Conservation (phyloP, 495 filamentous ascomycete species). For the Talaromyces thailandensis region DNA sequence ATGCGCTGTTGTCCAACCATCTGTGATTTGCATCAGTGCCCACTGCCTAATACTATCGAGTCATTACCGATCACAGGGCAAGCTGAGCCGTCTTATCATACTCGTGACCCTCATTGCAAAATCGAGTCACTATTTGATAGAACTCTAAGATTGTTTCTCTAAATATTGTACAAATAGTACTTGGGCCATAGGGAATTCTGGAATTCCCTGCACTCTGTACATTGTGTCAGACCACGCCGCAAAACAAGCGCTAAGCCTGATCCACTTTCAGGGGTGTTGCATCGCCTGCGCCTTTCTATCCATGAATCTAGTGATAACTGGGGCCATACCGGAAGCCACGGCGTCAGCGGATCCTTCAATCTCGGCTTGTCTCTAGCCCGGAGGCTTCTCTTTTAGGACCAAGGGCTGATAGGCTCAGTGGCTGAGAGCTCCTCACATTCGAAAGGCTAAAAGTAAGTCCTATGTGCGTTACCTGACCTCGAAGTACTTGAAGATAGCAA, state of each 20-base stretch:
- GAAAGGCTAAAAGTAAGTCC: background rate
- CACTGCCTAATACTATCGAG: background rate
- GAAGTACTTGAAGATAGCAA: background rate
- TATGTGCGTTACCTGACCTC: background rate
- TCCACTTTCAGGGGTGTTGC: background rate
- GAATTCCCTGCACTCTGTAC: background rate
- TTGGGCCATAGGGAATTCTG: background rate
- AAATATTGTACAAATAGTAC: background rate
- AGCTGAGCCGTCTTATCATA: background rate
- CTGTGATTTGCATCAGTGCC: background rate
- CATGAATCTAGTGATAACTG: no score
- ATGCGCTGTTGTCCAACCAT: background rate
- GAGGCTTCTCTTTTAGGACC: background rate
- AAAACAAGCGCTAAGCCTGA: background rate
- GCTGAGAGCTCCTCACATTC: background rate
- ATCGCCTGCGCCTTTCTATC: background rate
- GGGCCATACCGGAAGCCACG: no score
- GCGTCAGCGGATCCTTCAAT: background rate
- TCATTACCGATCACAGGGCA: background rate
- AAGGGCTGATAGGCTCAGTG: background rate
- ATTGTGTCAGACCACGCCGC: background rate
- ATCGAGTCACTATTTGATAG: background rate
- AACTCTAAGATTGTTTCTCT: background rate
- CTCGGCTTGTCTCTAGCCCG: background rate
- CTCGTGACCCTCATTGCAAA: background rate